Conservation (phyloP, 179 eudicot species). For the Vitellaria paradoxa region DNA sequence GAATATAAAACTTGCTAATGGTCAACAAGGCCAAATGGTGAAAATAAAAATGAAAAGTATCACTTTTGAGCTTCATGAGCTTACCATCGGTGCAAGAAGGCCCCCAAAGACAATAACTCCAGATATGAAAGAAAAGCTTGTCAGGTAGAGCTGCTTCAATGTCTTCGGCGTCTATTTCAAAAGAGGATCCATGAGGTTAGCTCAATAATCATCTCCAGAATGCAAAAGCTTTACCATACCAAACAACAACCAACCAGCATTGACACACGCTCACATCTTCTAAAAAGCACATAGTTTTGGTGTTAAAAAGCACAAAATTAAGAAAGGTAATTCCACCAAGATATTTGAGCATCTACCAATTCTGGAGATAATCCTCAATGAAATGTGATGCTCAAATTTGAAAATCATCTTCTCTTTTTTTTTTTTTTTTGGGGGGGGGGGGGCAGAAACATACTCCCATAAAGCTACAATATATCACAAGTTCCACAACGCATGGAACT, state of each 20-base stretch:
- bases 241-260: neutral
- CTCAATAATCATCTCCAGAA: neutral
- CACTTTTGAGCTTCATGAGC: slow-evolving; percentile 24
- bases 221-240: neutral
- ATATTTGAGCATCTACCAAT: neutral
- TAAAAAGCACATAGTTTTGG: neutral
- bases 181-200: slow-evolving; percentile 16
- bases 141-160: slow-evolving; percentile 84
- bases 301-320: too few species aligned
- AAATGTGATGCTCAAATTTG: neutral
- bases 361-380: neutral
- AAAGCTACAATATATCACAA: neutral
- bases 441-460: neutral
- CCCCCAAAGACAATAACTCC: slow-evolving; percentile 91
- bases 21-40: neutral
- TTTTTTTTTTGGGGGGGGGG: neutral
- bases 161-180: slow-evolving; percentile 76
- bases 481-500: neutral
- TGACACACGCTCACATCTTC: neutral
- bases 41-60: neutral
- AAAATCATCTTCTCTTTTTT: neutral
- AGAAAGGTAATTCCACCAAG: too few species aligned
- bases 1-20: neutral
- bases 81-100: slow-evolving; percentile 88
- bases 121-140: slow-evolving; percentile 79